Percentiles rank a stretch among this genome's conserved stretches.
These are phyloP conservation scores for Litchi chinensis DNA, from an alignment of 345 rosid species.

Conservation along the genomic window DNA sequence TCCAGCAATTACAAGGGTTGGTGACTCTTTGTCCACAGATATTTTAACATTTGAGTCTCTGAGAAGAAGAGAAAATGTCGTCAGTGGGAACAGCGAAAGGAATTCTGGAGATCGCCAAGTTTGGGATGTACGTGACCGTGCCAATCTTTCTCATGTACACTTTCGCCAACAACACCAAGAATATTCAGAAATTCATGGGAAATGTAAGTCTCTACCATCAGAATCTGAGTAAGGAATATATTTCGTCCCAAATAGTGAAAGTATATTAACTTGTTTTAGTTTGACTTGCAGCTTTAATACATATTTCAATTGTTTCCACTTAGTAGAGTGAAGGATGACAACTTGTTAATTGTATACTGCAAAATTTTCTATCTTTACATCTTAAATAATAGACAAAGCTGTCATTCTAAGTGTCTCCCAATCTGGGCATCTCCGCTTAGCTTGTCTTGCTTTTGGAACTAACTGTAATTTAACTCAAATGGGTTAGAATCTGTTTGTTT, in stretches of 20 bases:
- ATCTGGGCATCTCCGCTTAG: background rate
- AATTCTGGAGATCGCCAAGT: conserved; percentile 77
- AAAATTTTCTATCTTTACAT: background rate
- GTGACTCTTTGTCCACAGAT: too few relatives aligned
- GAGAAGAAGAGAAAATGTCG: conserved; percentile 49
- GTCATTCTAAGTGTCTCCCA: background rate
- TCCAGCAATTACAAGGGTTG: too few relatives aligned
- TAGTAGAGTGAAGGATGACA: background rate
- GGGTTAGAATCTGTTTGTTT: background rate
- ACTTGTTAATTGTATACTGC: background rate
- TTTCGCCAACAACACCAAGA: conserved; percentile 80
- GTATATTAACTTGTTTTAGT: background rate
- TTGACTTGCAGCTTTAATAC: background rate
- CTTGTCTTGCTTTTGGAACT: background rate
- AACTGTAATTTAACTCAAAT: background rate
- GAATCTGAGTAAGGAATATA: background rate
- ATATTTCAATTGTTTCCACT: background rate
- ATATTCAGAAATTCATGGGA: conserved; percentile 85
- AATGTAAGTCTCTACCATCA: conserved; percentile 39
- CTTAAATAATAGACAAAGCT: background rate
- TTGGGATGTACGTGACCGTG: conserved; percentile 69
- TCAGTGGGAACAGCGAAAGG: conserved; percentile 74
- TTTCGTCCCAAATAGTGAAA: background rate
- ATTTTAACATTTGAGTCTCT: too few relatives aligned
- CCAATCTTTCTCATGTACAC: conserved; percentile 78